These are phyloP conservation scores for Ogataea philodendri DNA, from an alignment of 805 yeast species.

Conservation along the genomic window DNA sequence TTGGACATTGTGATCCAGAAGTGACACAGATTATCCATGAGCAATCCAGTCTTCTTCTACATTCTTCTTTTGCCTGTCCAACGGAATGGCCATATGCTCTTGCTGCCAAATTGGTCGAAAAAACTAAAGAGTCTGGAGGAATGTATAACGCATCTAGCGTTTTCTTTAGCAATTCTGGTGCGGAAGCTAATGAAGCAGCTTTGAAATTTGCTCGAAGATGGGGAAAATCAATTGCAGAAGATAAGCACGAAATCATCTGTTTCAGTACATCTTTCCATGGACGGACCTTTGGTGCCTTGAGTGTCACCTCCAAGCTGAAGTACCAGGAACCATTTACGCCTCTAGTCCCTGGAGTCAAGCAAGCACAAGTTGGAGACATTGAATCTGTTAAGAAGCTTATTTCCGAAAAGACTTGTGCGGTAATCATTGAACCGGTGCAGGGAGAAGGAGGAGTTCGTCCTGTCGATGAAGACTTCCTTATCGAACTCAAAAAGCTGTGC, in stretches of 20 bases:
- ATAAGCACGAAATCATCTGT: constrained; percentile 77
- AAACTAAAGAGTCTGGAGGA: constrained; percentile 71
- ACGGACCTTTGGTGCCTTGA: constrained; percentile 87
- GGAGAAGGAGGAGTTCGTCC: constrained; percentile 95
- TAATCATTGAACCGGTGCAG: constrained; percentile 94
- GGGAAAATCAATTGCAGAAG: constrained; percentile 55
- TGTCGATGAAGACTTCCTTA: constrained; percentile 60
- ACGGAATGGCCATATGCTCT: constrained; percentile 82
- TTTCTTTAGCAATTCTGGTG: constrained; percentile 57
- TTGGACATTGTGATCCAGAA: constrained; percentile 83
- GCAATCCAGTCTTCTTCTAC: constrained; percentile 73
- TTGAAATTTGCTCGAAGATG: constrained; percentile 70
- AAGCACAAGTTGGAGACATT: constrained; percentile 61
- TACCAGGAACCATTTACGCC: constrained; percentile 92
- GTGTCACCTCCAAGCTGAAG: constrained; percentile 90
- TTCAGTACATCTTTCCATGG: constrained; percentile 93
- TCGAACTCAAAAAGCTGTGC: constrained; percentile 65
- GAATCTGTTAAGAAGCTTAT: constrained; percentile 56
- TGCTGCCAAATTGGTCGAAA: constrained; percentile 64
- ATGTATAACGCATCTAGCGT: constrained; percentile 79
- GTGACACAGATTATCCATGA: constrained; percentile 67
- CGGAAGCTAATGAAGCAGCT: constrained; percentile 61
- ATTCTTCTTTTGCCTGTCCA: constrained; percentile 81
- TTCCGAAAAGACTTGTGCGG: constrained; percentile 74
- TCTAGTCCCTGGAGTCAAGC: constrained; percentile 79